Evolutionary conservation across 225 moss, liverwort and hornwort genomes (phyloP).

Genomic region (Bryoerythrophyllum caledonicum): DNA sequence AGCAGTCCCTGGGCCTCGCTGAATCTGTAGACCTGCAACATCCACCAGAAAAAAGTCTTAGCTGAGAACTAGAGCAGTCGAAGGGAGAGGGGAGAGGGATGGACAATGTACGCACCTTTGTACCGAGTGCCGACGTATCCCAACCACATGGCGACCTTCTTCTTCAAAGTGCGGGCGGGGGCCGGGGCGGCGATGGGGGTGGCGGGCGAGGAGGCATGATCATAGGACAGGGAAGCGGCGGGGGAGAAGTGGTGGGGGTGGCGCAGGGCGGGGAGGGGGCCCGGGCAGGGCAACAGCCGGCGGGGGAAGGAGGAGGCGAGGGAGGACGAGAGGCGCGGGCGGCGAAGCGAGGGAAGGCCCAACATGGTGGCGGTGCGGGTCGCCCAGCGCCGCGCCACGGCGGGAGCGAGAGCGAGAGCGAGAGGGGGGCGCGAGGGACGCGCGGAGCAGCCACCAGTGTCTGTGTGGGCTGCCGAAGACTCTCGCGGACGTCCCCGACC

Average conservation of each 20-base stretch:
- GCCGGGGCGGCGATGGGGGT: background rate
- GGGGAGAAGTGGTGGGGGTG: background rate
- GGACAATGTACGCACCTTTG: conserved; percentile 47
- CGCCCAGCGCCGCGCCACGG: background rate
- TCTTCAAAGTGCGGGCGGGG: conserved; percentile 44
- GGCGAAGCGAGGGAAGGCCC: background rate
- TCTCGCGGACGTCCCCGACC: too few species aligned
- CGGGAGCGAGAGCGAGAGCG: background rate
- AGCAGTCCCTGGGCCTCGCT: conserved; percentile 65
- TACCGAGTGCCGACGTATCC: conserved; percentile 90
- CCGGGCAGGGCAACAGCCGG: background rate
- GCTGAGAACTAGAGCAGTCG: background rate
- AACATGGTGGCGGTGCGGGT: background rate
- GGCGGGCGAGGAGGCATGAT: background rate
- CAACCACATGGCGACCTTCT: conserved; percentile 93
- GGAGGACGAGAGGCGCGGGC: background rate
- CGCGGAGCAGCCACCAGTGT: too few species aligned
- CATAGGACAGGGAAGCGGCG: conserved; percentile 11
- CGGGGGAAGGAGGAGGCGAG: background rate
- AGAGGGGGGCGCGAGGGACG: background rate
- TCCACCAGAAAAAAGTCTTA: conserved; percentile 6
- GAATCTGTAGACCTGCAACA: conserved; percentile 71
- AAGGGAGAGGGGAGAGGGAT: background rate
- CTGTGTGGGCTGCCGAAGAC: too few species aligned
- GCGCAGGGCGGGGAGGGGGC: background rate